Conservation (phyloP, 805 yeast genomes). For the Schwanniomyces yamadae region DNA sequence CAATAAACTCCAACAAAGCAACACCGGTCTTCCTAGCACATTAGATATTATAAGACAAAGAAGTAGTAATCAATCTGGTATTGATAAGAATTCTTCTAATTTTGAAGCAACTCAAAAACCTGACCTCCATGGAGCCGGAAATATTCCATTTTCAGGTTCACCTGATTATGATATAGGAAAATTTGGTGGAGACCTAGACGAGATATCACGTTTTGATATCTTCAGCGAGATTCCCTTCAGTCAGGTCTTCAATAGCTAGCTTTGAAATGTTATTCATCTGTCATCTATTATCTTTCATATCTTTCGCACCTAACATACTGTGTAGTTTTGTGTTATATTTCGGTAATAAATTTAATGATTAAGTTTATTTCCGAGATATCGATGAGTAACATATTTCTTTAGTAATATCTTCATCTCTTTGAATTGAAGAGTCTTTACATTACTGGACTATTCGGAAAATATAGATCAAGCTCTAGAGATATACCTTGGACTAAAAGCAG, state of each 20-base stretch:
- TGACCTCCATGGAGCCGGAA: not conserved
- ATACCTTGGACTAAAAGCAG: no score
- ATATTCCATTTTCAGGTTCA: not conserved
- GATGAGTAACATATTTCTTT: no score
- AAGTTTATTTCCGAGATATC: no score
- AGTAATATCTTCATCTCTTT: no score
- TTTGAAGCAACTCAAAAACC: not conserved
- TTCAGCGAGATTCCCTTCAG: constrained; percentile 29
- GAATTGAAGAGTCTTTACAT: no score
- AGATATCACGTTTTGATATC: constrained; percentile 20
- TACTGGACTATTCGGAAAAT: no score
- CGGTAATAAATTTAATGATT: no score
- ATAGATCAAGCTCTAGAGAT: no score
- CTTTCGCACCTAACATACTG: no score
- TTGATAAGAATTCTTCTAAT: not conserved
- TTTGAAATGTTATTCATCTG: no score
- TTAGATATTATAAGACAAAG: not conserved
- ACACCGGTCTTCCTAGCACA: not conserved
- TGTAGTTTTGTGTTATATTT: no score
- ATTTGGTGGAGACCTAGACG: constrained; percentile 15
- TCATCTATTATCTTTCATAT: no score
- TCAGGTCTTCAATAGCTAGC: constrained; percentile 12
- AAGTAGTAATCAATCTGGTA: not conserved
- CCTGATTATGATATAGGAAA: constrained; percentile 3
- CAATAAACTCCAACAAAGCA: constrained; percentile 1